A percentile compares a stretch with the other conserved stretches of the same genome.
These are phyloP conservation scores for Tolypocladium capitatum DNA, from an alignment of 2,329 filamentous ascomycete genomes.

Conservation along the genomic window DNA sequence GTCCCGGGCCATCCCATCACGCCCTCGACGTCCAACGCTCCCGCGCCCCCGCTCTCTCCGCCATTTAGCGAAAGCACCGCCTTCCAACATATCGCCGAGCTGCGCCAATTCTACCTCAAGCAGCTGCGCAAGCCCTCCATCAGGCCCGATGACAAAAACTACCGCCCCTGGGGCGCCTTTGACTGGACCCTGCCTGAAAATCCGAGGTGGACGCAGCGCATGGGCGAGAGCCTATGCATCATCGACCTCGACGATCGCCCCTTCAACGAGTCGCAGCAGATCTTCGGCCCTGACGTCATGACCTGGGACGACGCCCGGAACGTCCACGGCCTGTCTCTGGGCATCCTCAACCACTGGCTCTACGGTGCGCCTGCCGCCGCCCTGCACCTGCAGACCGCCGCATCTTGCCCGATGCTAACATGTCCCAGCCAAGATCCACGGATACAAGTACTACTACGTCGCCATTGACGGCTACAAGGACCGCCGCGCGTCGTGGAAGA, in stretches of 20 bases:
- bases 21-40: not conserved
- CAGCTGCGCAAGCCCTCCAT: slow-evolving; percentile 17
- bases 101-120: slow-evolving; percentile 19
- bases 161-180: slow-evolving; percentile 19
- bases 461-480: slow-evolving; percentile 23
- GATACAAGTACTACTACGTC: slow-evolving; percentile 34
- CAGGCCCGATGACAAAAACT: slow-evolving; percentile 12
- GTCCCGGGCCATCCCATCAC: not conserved
- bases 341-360: slow-evolving; percentile 30
- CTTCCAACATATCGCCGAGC: slow-evolving; percentile 2
- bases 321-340: slow-evolving; percentile 24
- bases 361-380: slow-evolving; percentile 18
- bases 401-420: slow-evolving; percentile 6
- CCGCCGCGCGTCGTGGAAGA: slow-evolving; percentile 33
- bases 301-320: slow-evolving; percentile 19
- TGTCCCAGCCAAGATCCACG: slow-evolving; percentile 27
- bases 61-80: not conserved
- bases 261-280: slow-evolving; percentile 20
- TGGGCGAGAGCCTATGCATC: slow-evolving; percentile 29
- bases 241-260: slow-evolving; percentile 30
- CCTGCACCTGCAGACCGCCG: no score
- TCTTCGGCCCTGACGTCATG: slow-evolving; percentile 22
- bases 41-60: not conserved
- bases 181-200: slow-evolving; percentile 15
- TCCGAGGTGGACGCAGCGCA: slow-evolving; percentile 16